Base-by-base conservation (phyloP, 2,329 filamentous ascomycete genomes). In the Colletotrichum salicis region DNA sequence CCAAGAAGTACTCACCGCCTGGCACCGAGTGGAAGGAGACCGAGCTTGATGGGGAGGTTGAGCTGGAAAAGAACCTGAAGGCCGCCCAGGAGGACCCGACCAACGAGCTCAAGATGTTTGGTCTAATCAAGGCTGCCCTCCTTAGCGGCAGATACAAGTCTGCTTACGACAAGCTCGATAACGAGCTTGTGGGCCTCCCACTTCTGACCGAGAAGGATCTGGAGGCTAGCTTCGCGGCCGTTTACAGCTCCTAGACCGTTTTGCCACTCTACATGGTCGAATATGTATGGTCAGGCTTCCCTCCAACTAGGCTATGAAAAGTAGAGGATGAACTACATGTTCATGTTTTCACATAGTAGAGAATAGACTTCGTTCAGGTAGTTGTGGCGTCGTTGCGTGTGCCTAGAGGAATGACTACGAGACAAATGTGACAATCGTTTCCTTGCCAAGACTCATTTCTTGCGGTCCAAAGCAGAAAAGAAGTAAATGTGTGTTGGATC, bases 1-100 rank as follows among this genome's bases (percentile, higher is more conserved):
- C 74, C 1, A 76, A 77, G 67, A 78, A 78, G 67, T 57, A 51
- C 37, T 71, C 68, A 4, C 68, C 64, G 4, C 64, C 68, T 2
- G 64, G 64, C 10, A 58, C 69, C 15, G 51, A 68, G 33, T 71
- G 69, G 69, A 68, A 41, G 35, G 64, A 68, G 27, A 59, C 13
- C n/a, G 15, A 37, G 4, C 22, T 71, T 12, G 64, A 71, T 1
- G 64, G 64, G 1, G 52, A 67, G 10, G 58, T 10, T 5, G 69
- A 31, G 31, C 58, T 67, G 13, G 24, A 35, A 12, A 35, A 24
- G 4, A 64, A 52, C 13, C 13, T 62, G 10, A 27, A 62, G 12
- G 27, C 45, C 27, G 52, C 29, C 10, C 19, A 62, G 41, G 58
- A 33, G 31, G 52, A 63, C 24, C 52, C 64, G 1, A 24, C n/a